Evolutionary conservation across 2,329 filamentous ascomycete genomes (phyloP).

Genomic region (Pseudogymnoascus sp.): DNA sequence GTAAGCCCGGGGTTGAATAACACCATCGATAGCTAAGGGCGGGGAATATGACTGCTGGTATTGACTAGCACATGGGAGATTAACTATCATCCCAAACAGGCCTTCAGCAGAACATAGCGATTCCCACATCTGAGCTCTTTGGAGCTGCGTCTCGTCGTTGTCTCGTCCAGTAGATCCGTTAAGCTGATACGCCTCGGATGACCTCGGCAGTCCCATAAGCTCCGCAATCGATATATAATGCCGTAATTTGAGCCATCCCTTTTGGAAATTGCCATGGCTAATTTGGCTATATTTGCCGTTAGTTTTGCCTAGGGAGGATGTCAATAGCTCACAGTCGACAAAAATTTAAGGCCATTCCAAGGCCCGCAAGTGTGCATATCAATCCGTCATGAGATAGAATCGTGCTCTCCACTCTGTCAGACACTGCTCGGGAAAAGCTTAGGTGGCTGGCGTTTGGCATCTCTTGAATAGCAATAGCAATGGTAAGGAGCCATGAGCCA

Average conservation of each 20-base stretch:
- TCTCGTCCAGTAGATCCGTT: slow-evolving; percentile 13
- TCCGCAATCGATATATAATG: slow-evolving; percentile 33
- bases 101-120: slow-evolving; percentile 30
- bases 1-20: slow-evolving; percentile 22
- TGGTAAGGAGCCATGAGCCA: slow-evolving; percentile 25
- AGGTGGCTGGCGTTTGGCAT: slow-evolving; percentile 16
- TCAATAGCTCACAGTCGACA: slow-evolving; percentile 29
- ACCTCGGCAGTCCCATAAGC: slow-evolving; percentile 31
- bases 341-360: slow-evolving; percentile 30
- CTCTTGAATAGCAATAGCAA: slow-evolving; percentile 28
- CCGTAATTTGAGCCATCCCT: slow-evolving; percentile 33
- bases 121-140: slow-evolving; percentile 29
- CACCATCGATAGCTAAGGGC: slow-evolving; percentile 19
- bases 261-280: slow-evolving; percentile 30
- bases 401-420: slow-evolving; percentile 24
- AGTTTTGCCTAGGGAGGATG: not conserved
- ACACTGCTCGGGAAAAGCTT: slow-evolving; percentile 22
- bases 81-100: slow-evolving; percentile 30
- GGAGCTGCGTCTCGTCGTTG: slow-evolving; percentile 14
- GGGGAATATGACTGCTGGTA: slow-evolving; percentile 21
- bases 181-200: slow-evolving; percentile 11
- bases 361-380: slow-evolving; percentile 28
- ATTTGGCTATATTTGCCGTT: slow-evolving; percentile 23
- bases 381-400: slow-evolving; percentile 29
- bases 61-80: slow-evolving; percentile 30